phyloP scores from a whole-genome alignment of 2,329 filamentous ascomycete species.

The Alternaria sp. region DNA sequence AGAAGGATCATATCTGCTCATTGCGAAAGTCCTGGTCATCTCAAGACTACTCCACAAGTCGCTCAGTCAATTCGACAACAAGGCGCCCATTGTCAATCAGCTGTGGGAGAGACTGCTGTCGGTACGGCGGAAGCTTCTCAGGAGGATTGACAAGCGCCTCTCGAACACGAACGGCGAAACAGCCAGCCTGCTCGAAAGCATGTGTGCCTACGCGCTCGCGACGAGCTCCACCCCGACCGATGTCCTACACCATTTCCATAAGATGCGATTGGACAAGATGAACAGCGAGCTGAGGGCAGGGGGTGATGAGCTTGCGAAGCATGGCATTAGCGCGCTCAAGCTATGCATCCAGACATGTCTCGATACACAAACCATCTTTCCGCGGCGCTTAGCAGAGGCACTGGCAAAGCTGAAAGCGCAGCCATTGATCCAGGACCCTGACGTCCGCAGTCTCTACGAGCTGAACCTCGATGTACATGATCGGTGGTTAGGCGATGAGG shows the following conservation, averaged over 20 bases:
- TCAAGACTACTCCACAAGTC: constrained; percentile 77
- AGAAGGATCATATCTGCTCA: constrained; percentile 59
- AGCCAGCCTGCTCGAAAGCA: constrained; percentile 68
- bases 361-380: constrained; percentile 78
- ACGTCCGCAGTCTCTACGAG: constrained; percentile 70
- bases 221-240: constrained; percentile 82
- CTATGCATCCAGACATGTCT: constrained; percentile 80
- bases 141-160: constrained; percentile 65
- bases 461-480: constrained; percentile 79
- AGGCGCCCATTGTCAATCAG: constrained; percentile 64
- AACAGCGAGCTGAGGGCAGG: constrained; percentile 63
- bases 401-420: constrained; percentile 72
- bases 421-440: constrained; percentile 73
- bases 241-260: constrained; percentile 78
- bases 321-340: constrained; percentile 69
- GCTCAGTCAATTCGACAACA: constrained; percentile 61
- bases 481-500: constrained; percentile 81
- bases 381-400: constrained; percentile 72
- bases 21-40: constrained; percentile 73
- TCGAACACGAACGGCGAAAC: constrained; percentile 45
- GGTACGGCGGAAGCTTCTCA: constrained; percentile 69
- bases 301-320: constrained; percentile 54
- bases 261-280: constrained; percentile 74
- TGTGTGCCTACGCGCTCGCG: constrained; percentile 82
- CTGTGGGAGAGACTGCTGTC: constrained; percentile 68